Conservation (phyloP, 2,329 filamentous ascomycete genomes). For the Neopestalotiopsis sp. region DNA sequence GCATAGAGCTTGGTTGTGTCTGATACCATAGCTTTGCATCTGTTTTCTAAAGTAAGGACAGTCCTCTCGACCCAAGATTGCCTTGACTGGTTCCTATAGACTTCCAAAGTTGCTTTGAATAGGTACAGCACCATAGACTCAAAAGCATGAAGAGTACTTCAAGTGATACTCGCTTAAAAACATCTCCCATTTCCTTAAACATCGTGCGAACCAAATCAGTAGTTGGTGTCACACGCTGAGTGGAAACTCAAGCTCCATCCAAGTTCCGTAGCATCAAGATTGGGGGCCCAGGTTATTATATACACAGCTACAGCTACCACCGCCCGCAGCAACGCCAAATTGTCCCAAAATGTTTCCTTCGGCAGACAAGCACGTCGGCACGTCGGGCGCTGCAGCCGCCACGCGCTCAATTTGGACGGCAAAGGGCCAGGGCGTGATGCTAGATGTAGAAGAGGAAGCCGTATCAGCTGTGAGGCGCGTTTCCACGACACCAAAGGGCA, state of each 20-base stretch:
- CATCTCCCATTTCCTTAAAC: too few relatives aligned
- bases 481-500: constrained; percentile 33
- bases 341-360: constrained; percentile 43
- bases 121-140: too few relatives aligned
- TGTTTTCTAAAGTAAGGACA: too few relatives aligned
- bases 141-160: too few relatives aligned
- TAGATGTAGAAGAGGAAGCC: constrained; percentile 30
- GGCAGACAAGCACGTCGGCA: constrained; percentile 57
- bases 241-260: not conserved
- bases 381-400: constrained; percentile 50
- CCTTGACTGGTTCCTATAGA: too few relatives aligned
- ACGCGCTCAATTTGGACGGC: constrained; percentile 61
- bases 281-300: constrained; percentile 42
- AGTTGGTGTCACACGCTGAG: too few relatives aligned
- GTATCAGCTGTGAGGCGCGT: constrained; percentile 15
- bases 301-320: constrained; percentile 43
- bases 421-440: constrained; percentile 59
- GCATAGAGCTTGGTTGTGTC: too few relatives aligned
- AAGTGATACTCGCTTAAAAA: too few relatives aligned
- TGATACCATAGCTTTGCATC: too few relatives aligned
- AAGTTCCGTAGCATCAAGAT: not conserved
- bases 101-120: too few relatives aligned
- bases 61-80: too few relatives aligned
- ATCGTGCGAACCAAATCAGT: too few relatives aligned
- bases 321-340: constrained; percentile 32